Evolutionary conservation across 2,329 filamentous ascomycete genomes (phyloP).

Genomic region (Scopulariopsis brevicaulis): DNA sequence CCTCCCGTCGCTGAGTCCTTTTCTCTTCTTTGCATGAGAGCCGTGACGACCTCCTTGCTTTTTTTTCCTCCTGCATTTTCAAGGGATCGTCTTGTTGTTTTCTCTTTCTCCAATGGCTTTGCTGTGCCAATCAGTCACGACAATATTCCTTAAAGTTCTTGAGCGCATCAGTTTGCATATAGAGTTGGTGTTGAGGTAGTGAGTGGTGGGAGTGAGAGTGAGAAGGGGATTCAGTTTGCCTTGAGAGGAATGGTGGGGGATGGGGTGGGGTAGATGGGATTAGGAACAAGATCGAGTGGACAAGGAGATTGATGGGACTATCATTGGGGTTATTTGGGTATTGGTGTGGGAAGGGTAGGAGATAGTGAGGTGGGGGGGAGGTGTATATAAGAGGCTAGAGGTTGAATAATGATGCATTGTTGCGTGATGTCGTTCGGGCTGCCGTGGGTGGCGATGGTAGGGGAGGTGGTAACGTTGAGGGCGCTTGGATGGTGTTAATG

Average conservation of each 20-base stretch:
- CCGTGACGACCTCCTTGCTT: not conserved
- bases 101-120: not conserved
- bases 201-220: too few species aligned
- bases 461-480: not conserved
- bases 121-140: not conserved
- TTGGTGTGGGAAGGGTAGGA: not conserved
- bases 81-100: constrained; percentile 13
- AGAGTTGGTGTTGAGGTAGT: not conserved
- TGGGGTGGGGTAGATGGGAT: too few species aligned
- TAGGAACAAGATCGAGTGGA: not conserved
- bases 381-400: not conserved
- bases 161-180: not conserved
- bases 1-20: not conserved
- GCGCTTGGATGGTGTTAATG: too few species aligned
- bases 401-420: not conserved
- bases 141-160: not conserved
- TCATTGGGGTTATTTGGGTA: not conserved
- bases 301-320: not conserved
- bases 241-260: not conserved
- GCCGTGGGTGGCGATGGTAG: not conserved
- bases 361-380: not conserved
- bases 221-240: too few species aligned
- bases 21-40: not conserved
- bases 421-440: not conserved
- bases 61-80: not conserved